Evolutionary conservation across 768 basidiomycete genomes (phyloP).

Genomic region (Suillus paluster): DNA sequence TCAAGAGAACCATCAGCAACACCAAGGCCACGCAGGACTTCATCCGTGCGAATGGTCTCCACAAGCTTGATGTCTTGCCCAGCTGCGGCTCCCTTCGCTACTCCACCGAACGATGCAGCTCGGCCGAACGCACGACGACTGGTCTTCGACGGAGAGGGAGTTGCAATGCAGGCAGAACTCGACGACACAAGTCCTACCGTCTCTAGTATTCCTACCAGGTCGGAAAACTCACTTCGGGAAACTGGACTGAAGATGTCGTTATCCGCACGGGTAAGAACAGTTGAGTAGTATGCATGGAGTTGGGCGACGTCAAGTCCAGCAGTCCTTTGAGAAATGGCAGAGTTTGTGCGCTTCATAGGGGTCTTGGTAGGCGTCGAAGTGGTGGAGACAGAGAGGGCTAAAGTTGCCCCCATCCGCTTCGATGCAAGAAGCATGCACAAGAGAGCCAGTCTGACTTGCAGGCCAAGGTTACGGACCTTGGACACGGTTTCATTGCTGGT

Average conservation of each 20-base stretch:
- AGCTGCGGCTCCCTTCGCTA: constrained; percentile 26
- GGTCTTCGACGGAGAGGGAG: constrained; percentile 48
- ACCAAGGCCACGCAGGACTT: constrained; percentile 74
- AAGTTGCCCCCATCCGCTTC: constrained; percentile 61
- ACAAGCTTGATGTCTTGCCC: constrained; percentile 56
- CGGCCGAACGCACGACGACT: constrained; percentile 59
- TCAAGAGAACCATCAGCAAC: constrained; percentile 32
- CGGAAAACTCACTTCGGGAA: constrained; percentile 76
- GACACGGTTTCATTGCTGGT: constrained; percentile 62
- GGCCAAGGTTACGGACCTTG: constrained; percentile 70
- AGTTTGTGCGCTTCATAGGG: constrained; percentile 58
- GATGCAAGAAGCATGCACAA: constrained; percentile 66
- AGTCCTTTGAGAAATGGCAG: constrained; percentile 28
- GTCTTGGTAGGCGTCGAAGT: constrained; percentile 39
- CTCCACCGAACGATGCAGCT: constrained; percentile 57
- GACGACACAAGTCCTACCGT: constrained; percentile 64
- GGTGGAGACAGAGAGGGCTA: constrained; percentile 50
- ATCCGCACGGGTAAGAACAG: constrained; percentile 60
- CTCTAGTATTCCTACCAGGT: constrained; percentile 73
- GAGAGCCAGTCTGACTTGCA: constrained; percentile 76
- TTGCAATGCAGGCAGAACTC: constrained; percentile 34
- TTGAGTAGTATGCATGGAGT: constrained; percentile 66
- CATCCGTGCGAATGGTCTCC: constrained; percentile 67
- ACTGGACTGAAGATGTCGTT: constrained; percentile 62
- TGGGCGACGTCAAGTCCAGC: constrained; percentile 60